Conservation (phyloP, 441 rosid genomes). For the Geranium incanum region DNA sequence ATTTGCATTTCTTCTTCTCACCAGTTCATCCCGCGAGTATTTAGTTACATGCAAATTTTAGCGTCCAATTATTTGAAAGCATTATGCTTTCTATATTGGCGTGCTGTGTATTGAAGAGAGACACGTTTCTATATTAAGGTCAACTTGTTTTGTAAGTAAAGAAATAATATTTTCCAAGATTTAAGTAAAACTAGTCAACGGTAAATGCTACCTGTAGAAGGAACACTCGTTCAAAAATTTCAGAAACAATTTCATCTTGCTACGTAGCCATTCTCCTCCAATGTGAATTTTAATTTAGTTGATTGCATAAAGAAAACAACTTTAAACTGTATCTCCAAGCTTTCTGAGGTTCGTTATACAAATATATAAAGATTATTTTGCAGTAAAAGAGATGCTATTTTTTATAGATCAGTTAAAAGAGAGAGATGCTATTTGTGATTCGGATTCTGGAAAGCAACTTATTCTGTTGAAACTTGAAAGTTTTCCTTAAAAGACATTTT, state of each 20-base stretch:
- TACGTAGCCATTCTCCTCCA: neutral
- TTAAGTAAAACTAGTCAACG: neutral
- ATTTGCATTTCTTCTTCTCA: neutral
- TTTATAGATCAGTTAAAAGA: neutral
- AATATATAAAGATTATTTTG: neutral
- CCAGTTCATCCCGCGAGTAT: conserved; percentile 11
- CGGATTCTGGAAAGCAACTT: neutral
- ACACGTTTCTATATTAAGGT: neutral
- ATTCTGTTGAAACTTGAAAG: neutral
- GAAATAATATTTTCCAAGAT: neutral
- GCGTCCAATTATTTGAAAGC: neutral
- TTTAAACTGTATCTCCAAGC: neutral
- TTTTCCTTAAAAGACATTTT: neutral
- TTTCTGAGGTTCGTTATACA: neutral
- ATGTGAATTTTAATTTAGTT: neutral
- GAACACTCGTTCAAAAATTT: neutral
- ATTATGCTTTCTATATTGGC: neutral
- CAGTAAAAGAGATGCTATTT: neutral
- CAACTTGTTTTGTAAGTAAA: neutral
- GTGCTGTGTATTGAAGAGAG: neutral
- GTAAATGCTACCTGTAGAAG: neutral
- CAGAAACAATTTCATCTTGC: neutral
- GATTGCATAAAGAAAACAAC: neutral
- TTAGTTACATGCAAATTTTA: neutral
- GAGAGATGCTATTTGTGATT: neutral